A percentile compares a stretch with the other conserved stretches of the same genome.
These are phyloP conservation scores for Xerocomus nothofagi DNA, from an alignment of 1,284 basidiomycete genomes.

Conservation along the genomic window DNA sequence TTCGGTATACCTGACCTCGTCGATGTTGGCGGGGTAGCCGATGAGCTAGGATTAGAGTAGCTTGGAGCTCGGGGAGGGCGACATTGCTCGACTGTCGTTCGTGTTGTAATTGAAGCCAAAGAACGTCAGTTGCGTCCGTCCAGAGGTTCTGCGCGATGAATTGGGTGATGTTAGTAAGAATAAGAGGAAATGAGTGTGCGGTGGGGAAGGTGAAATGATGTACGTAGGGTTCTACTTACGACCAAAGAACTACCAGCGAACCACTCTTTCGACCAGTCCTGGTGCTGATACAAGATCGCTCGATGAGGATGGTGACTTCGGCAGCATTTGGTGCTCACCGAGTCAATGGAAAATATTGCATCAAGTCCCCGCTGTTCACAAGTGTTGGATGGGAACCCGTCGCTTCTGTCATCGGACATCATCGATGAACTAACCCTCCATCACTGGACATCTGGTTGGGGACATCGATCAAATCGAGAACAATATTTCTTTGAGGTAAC, in stretches of 20 bases:
- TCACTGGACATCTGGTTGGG: constrained; percentile 39
- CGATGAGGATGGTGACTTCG: constrained; percentile 33
- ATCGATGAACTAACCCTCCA: constrained; percentile 37
- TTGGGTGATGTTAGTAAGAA: constrained; percentile 30
- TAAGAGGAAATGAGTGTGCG: constrained; percentile 39
- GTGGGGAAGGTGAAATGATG: constrained; percentile 13
- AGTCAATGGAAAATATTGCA: constrained; percentile 48
- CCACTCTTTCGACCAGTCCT: constrained; percentile 33
- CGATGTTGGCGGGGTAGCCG: constrained; percentile 15
- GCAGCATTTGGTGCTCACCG: constrained; percentile 28
- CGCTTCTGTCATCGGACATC: constrained; percentile 41
- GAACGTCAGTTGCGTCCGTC: constrained; percentile 38
- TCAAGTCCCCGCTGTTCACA: constrained; percentile 41
- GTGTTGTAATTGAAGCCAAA: constrained; percentile 39
- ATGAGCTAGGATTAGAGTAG: background rate
- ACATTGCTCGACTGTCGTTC: constrained; percentile 33
- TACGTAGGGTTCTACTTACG: constrained; percentile 25
- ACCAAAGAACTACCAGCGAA: constrained; percentile 40
- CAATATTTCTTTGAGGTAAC: constrained; percentile 1
- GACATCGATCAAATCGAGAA: constrained; percentile 15
- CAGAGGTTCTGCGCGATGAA: constrained; percentile 38
- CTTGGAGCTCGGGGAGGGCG: constrained; percentile 25
- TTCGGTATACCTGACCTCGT: constrained; percentile 25
- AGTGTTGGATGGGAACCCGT: constrained; percentile 49
- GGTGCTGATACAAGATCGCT: background rate